Conservation (phyloP, 169 alveolate species). For the Theileria annulata region DNA sequence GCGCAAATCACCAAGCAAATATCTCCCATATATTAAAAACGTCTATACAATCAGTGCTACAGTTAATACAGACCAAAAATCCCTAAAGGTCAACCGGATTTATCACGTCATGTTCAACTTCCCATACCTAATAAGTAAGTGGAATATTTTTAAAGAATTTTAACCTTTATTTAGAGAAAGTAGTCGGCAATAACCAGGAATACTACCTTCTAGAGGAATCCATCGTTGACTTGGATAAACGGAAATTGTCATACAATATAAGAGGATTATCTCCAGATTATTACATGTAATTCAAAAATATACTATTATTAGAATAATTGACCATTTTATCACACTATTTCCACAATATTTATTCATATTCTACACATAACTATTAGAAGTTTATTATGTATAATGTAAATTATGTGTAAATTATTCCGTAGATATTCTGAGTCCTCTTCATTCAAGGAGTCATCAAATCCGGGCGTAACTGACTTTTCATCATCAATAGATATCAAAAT, state of each 20-base stretch:
- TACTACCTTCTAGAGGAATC: constrained; percentile 57
- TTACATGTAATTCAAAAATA: constrained; percentile 19
- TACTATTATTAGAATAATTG: not conserved
- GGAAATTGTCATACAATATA: constrained; percentile 32
- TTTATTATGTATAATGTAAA: not conserved
- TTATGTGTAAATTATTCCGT: not conserved
- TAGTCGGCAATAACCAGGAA: constrained; percentile 44
- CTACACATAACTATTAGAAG: not conserved
- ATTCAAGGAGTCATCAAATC: constrained; percentile 9
- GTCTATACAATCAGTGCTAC: constrained; percentile 45
- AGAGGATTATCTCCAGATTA: constrained; percentile 31
- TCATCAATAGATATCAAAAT: constrained; percentile 38
- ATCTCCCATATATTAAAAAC: constrained; percentile 50
- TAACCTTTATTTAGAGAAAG: constrained; percentile 19
- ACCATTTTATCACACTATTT: not conserved
- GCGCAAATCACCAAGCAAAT: constrained; percentile 51
- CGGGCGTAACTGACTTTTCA: constrained; percentile 20
- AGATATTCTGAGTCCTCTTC: constrained; percentile 61
- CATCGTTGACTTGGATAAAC: constrained; percentile 31
- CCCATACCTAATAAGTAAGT: constrained; percentile 62
- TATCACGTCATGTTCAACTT: constrained; percentile 44
- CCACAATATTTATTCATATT: no score
- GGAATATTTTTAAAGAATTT: not conserved
- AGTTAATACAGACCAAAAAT: constrained; percentile 33
- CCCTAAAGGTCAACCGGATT: constrained; percentile 45